Base-by-base conservation (phyloP, 192 early-diverging fungal species). In the Mortierella claussenii region DNA sequence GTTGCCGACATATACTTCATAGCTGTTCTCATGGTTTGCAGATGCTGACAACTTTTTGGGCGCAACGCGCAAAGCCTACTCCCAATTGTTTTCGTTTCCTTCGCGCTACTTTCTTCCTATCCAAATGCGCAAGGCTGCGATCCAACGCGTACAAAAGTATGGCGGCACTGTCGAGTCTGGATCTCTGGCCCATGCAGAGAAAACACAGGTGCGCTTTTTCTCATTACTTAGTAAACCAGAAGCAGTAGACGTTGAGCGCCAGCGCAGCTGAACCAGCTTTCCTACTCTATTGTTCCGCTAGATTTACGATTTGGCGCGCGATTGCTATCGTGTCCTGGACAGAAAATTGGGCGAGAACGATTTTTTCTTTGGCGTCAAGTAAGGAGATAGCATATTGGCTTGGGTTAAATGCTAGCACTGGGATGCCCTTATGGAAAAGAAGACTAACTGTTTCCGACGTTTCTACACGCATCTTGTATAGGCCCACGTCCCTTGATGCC, bases 281-380 rank as follows among this genome's bases (percentile, higher is more conserved):
- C 21, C 30, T 50, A 9, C 31, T 26, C 31, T 43, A 63, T 66
- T 0, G 68, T 75, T 20, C 60, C 78, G 21, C 24, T 81, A 93
- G 82, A 88, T 96, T 73, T 94, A 95, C 66, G 69, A 73, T 18
- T 74, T 88, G 61, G 91, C 91, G 8, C 71, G 86, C 27, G 83
- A 92, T 44, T 86, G 84, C 20, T 92, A 94, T 73, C 67, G 70
- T 11, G 82, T 82, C 36, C 75, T 98, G 42, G 84, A 89, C 26
- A 81, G 73, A 12, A 93, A 93, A 84, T 81, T 98, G 1, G 91
- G 89, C 18, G 75, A 85, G 9, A 84, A 95, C 55, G 81, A 85
- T 1, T 98, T 89, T 69, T 93, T 98, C 63, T 95, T 95, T 80
- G 95, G 94, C 6, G 80, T 88, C 44, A 79, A 63, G 88, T 89